Percentiles rank a stretch among this genome's conserved stretches.
Evolutionary conservation across 192 early-diverging fungal genomes (phyloP).

Genomic region (Pilobolus umbonatus): DNA sequence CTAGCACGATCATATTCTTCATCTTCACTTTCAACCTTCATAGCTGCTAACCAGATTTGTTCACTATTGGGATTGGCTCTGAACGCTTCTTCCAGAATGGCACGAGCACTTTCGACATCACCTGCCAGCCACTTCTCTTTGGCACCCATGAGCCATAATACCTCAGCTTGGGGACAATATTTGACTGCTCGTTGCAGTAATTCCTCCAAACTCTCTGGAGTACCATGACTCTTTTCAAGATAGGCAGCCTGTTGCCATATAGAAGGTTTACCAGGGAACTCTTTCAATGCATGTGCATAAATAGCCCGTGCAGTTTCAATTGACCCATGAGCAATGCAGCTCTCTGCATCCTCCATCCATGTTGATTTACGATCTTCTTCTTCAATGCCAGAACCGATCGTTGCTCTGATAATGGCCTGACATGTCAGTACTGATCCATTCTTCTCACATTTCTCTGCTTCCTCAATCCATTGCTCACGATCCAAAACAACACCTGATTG

Average conservation of each 20-base stretch:
- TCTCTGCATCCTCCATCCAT: slow-evolving; percentile 91
- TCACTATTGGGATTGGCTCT: slow-evolving; percentile 88
- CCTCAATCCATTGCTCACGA: slow-evolving; percentile 86
- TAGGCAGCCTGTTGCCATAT: slow-evolving; percentile 86
- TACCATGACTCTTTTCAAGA: slow-evolving; percentile 82
- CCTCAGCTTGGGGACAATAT: slow-evolving; percentile 87
- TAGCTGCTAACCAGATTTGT: slow-evolving; percentile 92
- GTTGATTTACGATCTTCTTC: slow-evolving; percentile 71
- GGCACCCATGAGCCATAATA: slow-evolving; percentile 95
- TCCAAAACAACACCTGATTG: slow-evolving; percentile 62
- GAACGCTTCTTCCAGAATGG: slow-evolving; percentile 82
- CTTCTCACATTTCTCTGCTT: slow-evolving; percentile 77
- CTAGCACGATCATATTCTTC: slow-evolving; percentile 74
- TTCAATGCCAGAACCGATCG: slow-evolving; percentile 73
- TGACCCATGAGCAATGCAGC: slow-evolving; percentile 52
- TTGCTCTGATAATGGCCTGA: slow-evolving; percentile 78
- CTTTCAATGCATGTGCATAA: slow-evolving; percentile 73
- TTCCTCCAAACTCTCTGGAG: slow-evolving; percentile 65
- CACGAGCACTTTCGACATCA: slow-evolving; percentile 78
- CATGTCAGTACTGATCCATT: slow-evolving; percentile 75
- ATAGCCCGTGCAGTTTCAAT: slow-evolving; percentile 83
- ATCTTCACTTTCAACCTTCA: slow-evolving; percentile 92
- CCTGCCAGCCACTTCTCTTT: slow-evolving; percentile 90
- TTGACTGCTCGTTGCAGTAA: slow-evolving; percentile 81
- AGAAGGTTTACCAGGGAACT: slow-evolving; percentile 70